Percentiles rank a stretch among this genome's conserved stretches.
phyloP scores from a whole-genome alignment of 192 early-diverging fungal species.

The Entomortierella beljakovae region DNA sequence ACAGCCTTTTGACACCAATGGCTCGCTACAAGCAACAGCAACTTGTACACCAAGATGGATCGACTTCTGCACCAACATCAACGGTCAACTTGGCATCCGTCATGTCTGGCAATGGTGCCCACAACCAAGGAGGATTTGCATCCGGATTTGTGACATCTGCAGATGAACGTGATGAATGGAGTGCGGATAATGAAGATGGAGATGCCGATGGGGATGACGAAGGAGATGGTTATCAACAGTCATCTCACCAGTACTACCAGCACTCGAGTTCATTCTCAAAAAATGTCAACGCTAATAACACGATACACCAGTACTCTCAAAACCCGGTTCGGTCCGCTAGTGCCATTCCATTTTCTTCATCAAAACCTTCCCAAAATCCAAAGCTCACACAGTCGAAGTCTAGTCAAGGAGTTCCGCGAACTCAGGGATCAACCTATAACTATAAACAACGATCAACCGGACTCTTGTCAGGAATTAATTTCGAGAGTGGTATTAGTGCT shows the following conservation, averaged over 20 bases:
- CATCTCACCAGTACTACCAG: conserved; percentile 4
- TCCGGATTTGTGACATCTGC: conserved; percentile 43
- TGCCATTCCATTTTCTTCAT: conserved; percentile 27
- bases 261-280: background rate
- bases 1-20: conserved; percentile 35
- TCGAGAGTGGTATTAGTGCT: conserved; percentile 37
- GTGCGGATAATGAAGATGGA: conserved; percentile 38
- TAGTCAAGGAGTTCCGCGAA: conserved; percentile 7
- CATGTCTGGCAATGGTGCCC: background rate
- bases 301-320: conserved; percentile 33
- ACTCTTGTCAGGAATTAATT: conserved; percentile 39
- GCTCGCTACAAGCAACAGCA: conserved; percentile 38
- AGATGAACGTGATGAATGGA: conserved; percentile 53
- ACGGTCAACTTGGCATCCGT: conserved; percentile 19
- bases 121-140: background rate
- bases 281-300: background rate
- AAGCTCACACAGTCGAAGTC: conserved; percentile 3
- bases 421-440: background rate
- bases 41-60: conserved; percentile 32
- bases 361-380: background rate
- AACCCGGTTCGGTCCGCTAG: conserved; percentile 29
- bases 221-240: background rate
- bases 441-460: conserved; percentile 47
- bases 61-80: conserved; percentile 38
- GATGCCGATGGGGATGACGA: conserved; percentile 45